phyloP scores from a whole-genome alignment of 768 basidiomycete genomes.

The Termitomyces sp. region DNA sequence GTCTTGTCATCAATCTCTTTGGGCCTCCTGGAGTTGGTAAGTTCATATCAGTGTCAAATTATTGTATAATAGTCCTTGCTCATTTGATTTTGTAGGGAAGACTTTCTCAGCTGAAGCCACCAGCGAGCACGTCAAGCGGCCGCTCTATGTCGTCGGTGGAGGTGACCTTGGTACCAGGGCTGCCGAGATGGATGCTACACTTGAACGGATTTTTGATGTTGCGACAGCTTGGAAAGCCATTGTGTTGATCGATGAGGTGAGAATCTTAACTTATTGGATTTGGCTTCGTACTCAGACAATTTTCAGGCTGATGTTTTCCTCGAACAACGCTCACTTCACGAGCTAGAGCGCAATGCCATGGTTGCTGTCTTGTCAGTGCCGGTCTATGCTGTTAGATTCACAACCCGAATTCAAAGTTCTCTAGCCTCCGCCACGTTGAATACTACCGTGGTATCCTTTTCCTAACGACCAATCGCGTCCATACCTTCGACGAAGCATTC shows the following conservation, averaged over 20 bases:
- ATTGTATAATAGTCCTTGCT: not conserved
- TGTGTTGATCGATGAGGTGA: slow-evolving; percentile 51
- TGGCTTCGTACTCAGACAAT: slow-evolving; percentile 6
- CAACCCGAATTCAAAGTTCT: slow-evolving; percentile 18
- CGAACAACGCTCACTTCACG: slow-evolving; percentile 61
- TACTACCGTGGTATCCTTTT: slow-evolving; percentile 57
- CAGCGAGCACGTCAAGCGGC: slow-evolving; percentile 50
- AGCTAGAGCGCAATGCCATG: slow-evolving; percentile 67
- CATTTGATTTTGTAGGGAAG: slow-evolving; percentile 32
- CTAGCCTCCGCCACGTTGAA: slow-evolving; percentile 52
- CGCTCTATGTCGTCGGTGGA: slow-evolving; percentile 52
- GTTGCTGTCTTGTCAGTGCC: slow-evolving; percentile 58
- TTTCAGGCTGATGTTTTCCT: slow-evolving; percentile 66
- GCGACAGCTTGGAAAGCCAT: slow-evolving; percentile 62
- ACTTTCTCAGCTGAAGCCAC: slow-evolving; percentile 61
- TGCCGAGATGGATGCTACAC: slow-evolving; percentile 35
- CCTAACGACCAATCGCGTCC: slow-evolving; percentile 54
- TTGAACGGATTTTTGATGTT: slow-evolving; percentile 47
- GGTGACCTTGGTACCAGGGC: slow-evolving; percentile 52
- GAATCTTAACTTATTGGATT: not conserved
- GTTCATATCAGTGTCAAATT: slow-evolving; percentile 7
- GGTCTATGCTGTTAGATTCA: slow-evolving; percentile 6
- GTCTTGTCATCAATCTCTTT: slow-evolving; percentile 47
- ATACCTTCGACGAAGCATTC: slow-evolving; percentile 66
- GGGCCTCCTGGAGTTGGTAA: slow-evolving; percentile 57